phyloP scores from a whole-genome alignment of 2,329 filamentous ascomycete genomes.

The Clonostachys rhizophaga region DNA sequence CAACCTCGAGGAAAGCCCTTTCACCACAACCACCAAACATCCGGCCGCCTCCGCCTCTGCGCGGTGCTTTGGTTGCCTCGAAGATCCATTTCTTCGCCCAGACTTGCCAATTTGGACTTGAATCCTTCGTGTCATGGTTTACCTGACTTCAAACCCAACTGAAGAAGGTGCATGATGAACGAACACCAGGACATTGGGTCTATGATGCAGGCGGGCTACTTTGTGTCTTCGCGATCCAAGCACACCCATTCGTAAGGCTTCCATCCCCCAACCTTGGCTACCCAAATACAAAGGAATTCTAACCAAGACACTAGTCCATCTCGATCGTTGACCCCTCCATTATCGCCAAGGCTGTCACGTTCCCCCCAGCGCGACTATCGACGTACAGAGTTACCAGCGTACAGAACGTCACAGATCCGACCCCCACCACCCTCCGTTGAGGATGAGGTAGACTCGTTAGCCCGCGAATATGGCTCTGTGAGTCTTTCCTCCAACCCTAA shows the following conservation, averaged over 20 bases:
- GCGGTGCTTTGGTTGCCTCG: too few species aligned
- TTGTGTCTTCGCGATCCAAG: conserved; percentile 37
- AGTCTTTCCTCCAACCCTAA: conserved; percentile 16
- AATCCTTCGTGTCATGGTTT: background rate
- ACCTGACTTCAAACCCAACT: background rate
- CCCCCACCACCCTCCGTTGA: conserved; percentile 63
- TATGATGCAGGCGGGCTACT: conserved; percentile 44
- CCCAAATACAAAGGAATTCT: too few species aligned
- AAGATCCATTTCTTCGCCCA: too few species aligned
- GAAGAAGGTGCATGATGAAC: conserved; percentile 28
- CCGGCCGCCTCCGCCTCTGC: too few species aligned
- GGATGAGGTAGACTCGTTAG: conserved; percentile 60
- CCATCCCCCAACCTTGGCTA: too few species aligned
- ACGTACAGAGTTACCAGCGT: background rate
- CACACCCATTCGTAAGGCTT: background rate
- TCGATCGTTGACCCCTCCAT: background rate
- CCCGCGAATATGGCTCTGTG: conserved; percentile 48
- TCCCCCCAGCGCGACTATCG: background rate
- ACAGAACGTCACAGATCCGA: background rate
- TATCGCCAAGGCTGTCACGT: background rate
- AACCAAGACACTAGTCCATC: background rate
- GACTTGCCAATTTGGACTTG: background rate
- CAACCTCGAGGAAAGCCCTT: too few species aligned
- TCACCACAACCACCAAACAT: too few species aligned
- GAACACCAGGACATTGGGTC: conserved; percentile 37